Conservation (phyloP, 352 stramenopile genomes). For the Globisporangium mamillatum region DNA sequence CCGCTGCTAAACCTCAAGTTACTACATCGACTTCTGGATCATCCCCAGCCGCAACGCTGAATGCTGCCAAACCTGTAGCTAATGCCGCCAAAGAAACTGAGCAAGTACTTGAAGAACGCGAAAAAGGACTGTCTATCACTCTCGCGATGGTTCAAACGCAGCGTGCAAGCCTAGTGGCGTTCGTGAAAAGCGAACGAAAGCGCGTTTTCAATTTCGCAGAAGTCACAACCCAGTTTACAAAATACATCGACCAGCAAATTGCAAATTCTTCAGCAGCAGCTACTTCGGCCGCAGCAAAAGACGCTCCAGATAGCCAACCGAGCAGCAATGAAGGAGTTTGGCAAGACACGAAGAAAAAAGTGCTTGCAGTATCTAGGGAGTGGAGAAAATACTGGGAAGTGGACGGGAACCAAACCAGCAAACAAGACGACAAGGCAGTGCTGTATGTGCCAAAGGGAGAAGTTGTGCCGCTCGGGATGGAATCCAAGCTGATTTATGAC, state of each 20-base stretch:
- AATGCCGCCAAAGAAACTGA: slow-evolving; percentile 51
- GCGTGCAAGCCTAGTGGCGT: slow-evolving; percentile 42
- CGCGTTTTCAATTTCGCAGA: slow-evolving; percentile 62
- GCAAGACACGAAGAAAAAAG: slow-evolving; percentile 31
- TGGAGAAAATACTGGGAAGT: slow-evolving; percentile 34
- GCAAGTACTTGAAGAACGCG: slow-evolving; percentile 69
- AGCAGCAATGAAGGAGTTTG: slow-evolving; percentile 24
- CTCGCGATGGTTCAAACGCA: slow-evolving; percentile 63
- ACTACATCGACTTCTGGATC: not conserved
- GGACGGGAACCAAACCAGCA: slow-evolving; percentile 12
- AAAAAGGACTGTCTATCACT: slow-evolving; percentile 76
- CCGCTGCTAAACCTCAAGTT: slow-evolving; percentile 1
- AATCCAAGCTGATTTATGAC: slow-evolving; percentile 53
- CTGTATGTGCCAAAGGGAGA: slow-evolving; percentile 52
- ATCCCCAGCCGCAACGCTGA: not conserved
- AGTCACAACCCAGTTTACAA: slow-evolving; percentile 46
- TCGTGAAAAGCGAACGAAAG: slow-evolving; percentile 60
- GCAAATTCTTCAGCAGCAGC: slow-evolving; percentile 8
- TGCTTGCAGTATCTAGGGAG: slow-evolving; percentile 24
- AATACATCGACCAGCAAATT: slow-evolving; percentile 48
- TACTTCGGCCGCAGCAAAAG: not conserved
- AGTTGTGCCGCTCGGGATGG: slow-evolving; percentile 48
- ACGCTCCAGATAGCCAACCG: not conserved
- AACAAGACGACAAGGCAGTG: not conserved
- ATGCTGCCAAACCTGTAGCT: slow-evolving; percentile 3